Base-by-base conservation (phyloP, 805 yeast species). In the Isabelozyma pseudorhagii region DNA sequence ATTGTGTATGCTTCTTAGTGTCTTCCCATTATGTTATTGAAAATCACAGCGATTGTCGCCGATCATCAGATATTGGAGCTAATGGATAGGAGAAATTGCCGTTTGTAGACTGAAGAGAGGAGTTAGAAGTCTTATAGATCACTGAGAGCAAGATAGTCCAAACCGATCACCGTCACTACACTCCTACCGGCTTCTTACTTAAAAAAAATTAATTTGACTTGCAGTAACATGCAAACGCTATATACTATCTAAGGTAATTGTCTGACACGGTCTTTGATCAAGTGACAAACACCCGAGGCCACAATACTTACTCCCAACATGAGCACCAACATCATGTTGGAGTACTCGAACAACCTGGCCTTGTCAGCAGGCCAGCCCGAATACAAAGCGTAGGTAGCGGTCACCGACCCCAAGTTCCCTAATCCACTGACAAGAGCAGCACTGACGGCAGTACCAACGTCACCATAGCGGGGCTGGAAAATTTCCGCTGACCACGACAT, bases 401-500 rank as follows among this genome's bases (percentile, higher is more conserved):
- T 81, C 18, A 89, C 96, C 1, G 92, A 83, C 18, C 97, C 97
- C 55, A 89, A 75, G 63, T 89, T 89, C 47, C 97, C 97, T 48
- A 89, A 72, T 5, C 97, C 97, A 54, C 90, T 82, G 14, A 89
- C 93, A 25, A 89, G 66, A 2, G 97, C 97, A 7, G 91, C 79
- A 42, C 89, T 80, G 31, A 86, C 90, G 2, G 96, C 96, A 51
- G 83, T 75, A 7, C 97, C 97, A 44, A 89, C 84, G 60, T 89
- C 94, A 27, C 96, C 96, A 61, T 89, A 85, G 44, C 79, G 73
- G 9, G 79, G 75, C 6, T 78, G 79, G 71, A 89, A 85, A 44
- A 87, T 85, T 59, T 87, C 92, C 0, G 92, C 82, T 0, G 91
- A 68, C 86, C 88, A 81, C 1, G 96, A 80, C 96, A 89, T 89